These are phyloP conservation scores for Rhododendron henanense DNA, from an alignment of 148 eudicot genomes.

Conservation along the genomic window DNA sequence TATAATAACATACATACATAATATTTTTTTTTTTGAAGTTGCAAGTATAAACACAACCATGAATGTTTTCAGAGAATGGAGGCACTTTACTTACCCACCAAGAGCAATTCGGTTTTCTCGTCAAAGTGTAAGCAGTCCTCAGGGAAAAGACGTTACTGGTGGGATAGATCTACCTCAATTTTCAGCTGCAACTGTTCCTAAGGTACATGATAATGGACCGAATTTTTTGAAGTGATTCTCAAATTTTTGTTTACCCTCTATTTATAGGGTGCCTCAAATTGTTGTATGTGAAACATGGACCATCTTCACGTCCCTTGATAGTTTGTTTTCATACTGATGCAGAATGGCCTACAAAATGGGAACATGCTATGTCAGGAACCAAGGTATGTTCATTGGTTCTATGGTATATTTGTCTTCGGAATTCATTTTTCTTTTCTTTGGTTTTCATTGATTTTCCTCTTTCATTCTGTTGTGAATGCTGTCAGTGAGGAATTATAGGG, in stretches of 20 bases:
- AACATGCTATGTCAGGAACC: conserved; percentile 12
- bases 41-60: neutral
- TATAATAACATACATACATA: neutral
- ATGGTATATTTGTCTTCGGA: neutral
- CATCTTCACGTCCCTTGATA: neutral
- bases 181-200: conserved; percentile 75
- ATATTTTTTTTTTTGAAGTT: too few species aligned
- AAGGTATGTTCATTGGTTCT: conserved; percentile 20
- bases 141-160: conserved; percentile 30
- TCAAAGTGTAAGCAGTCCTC: conserved; percentile 33
- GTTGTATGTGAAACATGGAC: neutral
- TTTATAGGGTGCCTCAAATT: neutral
- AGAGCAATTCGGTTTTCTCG: conserved; percentile 52
- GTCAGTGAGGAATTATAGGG: neutral
- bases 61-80: conserved; percentile 65
- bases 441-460: neutral
- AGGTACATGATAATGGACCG: conserved; percentile 28
- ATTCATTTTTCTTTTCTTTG: neutral
- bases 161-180: conserved; percentile 61
- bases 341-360: conserved; percentile 20
- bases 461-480: neutral
- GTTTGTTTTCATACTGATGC: conserved; percentile 15
- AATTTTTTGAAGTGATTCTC: conserved; percentile 5
- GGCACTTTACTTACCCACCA: conserved; percentile 54
- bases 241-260: neutral